Base-by-base conservation (phyloP, 371 early-diverging fungal species). In the Sporodiniella umbellata region DNA sequence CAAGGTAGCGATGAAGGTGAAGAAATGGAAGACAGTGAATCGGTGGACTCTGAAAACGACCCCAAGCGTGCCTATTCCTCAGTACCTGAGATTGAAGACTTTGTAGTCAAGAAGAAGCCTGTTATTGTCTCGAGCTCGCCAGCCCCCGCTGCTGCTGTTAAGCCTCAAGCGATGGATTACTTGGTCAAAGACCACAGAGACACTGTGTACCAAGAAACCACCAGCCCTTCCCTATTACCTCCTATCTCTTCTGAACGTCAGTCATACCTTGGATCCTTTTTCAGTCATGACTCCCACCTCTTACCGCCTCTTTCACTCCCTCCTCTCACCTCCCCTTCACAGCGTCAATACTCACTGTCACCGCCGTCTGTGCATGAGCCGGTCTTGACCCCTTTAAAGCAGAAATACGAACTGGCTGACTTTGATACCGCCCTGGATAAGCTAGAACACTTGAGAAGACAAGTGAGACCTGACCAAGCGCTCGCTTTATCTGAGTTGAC, bases 11-110 rank as follows among this genome's bases (percentile, higher is more conserved):
- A 48, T 31, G 55, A 60, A 45, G 56, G 45, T 25, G 12, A 26
- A 7, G 49, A 26, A 12, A 61, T 51, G 23, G 45, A 25, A 11
- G 60, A 59, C 45, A 56, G 60, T 17, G 47, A 47, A 17, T 31
- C 31, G 11, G 47, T 28, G 4, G 30, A 28, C 10, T 28, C 30
- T 28, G 30, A 28, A 28, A 28, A 28, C 10, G 30, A 28, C 7
- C 30, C 30, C 30, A 28, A 28, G 30, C n/a, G n/a, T n/a, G 10
- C 30, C 10, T n/a, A 48, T 15, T 40, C 15, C 12, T 17, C 46
- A 12, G 54, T 66, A 4, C 66, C 66, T 14, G 66, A 62, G 15
- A 66, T 66, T n/a, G 66, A 66, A 44, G 66, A 66, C 26, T 62
- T 51, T 25, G 48, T 58, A 22, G 42, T 47, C n/a, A 18, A 45